Base-by-base conservation (phyloP, 148 eudicot genomes). In the Limonium bicolor region DNA sequence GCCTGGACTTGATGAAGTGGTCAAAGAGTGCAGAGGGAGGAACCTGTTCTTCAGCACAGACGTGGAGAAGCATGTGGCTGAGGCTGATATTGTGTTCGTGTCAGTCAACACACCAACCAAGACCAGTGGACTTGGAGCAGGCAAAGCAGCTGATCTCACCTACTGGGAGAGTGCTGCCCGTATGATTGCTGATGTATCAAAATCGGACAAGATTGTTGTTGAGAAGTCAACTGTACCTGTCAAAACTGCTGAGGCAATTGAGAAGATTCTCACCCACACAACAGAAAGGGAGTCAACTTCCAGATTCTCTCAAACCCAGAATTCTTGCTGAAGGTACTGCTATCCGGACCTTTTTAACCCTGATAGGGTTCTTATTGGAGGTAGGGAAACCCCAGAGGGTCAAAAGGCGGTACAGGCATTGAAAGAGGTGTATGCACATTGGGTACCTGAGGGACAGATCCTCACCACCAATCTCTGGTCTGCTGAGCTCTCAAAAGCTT, bases 311-410 rank as follows among this genome's bases (percentile, higher is more conserved):
- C 93, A 10, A 81, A 81, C 54, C 93, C 93, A 0, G 93, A 81
- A 53, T 81, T 81, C 86, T 81, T 51, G 93, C 93, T 26, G 93
- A 77, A 61, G 93, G 93, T 21, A 81, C 93, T 29, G 93, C 93
- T 0, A 77, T 81, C 32, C 73, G 39, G 93, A 81, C 63, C 81
- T 81, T 12, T 69, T 70, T 32, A 63, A 48, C n/a, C 92, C 92
- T 7, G 92, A 81, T 46, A 45, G 93, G 25, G 93, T 81, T 41
- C 93, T 81, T 25, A 81, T 81, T 13, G 93, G 93, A 48, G 93
- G 93, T 43, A 41, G 93, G 51, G 93, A 81, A 43, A 81, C 93
- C 38, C 76, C 86, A 10, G 82, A 48, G 20, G 93, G 93, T 20
- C 71, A 62, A 26, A 68, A 66, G 55, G 93, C 93, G 20, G 61